phyloP scores from a whole-genome alignment of 164 flowering plant genomes.

The Tetrastigma voinierianum region DNA sequence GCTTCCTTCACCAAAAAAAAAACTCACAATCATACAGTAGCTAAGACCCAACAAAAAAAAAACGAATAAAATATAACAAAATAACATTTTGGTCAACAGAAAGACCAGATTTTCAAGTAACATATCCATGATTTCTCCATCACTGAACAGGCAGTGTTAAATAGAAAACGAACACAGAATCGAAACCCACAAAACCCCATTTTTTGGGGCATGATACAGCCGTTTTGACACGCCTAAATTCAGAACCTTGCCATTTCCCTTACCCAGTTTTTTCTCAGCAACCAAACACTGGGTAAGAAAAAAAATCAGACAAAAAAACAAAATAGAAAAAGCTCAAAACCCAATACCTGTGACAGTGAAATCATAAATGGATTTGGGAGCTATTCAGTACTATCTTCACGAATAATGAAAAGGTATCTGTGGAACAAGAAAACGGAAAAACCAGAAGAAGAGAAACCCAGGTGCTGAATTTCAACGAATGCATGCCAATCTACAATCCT shows the following conservation, averaged over 20 bases:
- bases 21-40: too few species aligned
- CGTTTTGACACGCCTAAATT: not conserved
- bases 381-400: conserved; percentile 26
- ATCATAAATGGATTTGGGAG: conserved; percentile 43
- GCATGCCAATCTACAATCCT: conserved; percentile 1
- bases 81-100: not conserved
- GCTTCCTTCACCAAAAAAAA: too few species aligned
- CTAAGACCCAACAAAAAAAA: too few species aligned
- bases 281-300: not conserved
- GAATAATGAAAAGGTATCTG: conserved; percentile 4
- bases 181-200: not conserved
- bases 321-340: not conserved
- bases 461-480: conserved; percentile 3
- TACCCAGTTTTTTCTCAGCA: not conserved
- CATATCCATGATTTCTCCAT: not conserved
- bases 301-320: not conserved
- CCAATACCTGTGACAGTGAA: conserved; percentile 51
- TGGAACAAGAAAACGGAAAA: conserved; percentile 19
- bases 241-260: not conserved
- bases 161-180: not conserved
- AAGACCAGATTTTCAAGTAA: not conserved
- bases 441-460: conserved; percentile 22
- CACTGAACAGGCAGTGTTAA: not conserved
- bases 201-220: not conserved
- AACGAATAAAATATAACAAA: too few species aligned